A percentile compares a stretch with the other conserved stretches of the same genome.
These are phyloP conservation scores for Aspergillus funiculosus DNA, from an alignment of 495 filamentous ascomycete species.

Conservation along the genomic window DNA sequence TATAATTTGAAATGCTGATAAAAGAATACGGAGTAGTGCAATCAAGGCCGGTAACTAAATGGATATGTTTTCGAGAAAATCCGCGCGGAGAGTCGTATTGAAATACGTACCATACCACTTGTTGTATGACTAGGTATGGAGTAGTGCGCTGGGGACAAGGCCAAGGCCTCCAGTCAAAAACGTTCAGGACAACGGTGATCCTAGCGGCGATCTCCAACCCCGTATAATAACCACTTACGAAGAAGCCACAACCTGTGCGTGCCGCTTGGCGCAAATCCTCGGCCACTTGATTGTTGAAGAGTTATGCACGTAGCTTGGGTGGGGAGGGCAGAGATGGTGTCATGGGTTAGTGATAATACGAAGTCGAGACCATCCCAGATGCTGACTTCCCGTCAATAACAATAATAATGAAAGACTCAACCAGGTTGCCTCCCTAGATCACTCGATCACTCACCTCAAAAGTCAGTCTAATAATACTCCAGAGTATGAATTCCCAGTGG, in stretches of 20 bases:
- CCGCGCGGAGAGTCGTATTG: too few species aligned
- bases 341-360: slow-evolving; percentile 14
- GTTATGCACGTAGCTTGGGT: slow-evolving; percentile 19
- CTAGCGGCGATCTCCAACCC: slow-evolving; percentile 36
- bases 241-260: slow-evolving; percentile 12
- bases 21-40: too few species aligned
- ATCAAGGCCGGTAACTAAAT: too few species aligned
- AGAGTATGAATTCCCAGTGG: too few species aligned
- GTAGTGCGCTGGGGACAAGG: not conserved
- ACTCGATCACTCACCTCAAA: too few species aligned
- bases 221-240: slow-evolving; percentile 11
- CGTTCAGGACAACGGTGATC: slow-evolving; percentile 25
- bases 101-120: too few species aligned
- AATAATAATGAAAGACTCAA: too few species aligned
- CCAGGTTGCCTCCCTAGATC: too few species aligned
- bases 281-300: slow-evolving; percentile 3
- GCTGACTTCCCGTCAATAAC: too few species aligned
- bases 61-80: too few species aligned
- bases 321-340: slow-evolving; percentile 8
- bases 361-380: slow-evolving; percentile 14
- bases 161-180: slow-evolving; percentile 14
- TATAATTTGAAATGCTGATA: too few species aligned
- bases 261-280: slow-evolving; percentile 12
- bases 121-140: not conserved
- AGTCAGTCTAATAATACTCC: too few species aligned